Percentiles rank a stretch among this genome's conserved stretches.
These are phyloP conservation scores for Lachancea lanzarotensis DNA, from an alignment of 805 yeast species.

Conservation along the genomic window DNA sequence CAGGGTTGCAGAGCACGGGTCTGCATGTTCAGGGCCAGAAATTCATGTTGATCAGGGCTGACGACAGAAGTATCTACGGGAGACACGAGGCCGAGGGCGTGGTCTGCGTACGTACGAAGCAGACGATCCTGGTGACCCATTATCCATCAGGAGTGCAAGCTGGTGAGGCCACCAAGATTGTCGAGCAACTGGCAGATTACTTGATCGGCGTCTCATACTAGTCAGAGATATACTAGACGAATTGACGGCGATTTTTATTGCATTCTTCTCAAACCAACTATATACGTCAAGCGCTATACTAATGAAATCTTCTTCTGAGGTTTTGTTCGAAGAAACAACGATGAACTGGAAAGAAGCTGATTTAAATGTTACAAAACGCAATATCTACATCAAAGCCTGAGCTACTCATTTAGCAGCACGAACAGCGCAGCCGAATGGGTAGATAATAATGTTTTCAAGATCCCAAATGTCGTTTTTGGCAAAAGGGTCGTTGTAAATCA, in stretches of 20 bases:
- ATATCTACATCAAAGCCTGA: not conserved
- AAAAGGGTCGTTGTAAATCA: constrained; percentile 59
- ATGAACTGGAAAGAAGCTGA: no score
- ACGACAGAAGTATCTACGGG: constrained; percentile 89
- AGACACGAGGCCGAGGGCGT: constrained; percentile 86
- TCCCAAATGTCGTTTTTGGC: constrained; percentile 72
- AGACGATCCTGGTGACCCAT: constrained; percentile 89
- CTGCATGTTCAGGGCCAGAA: constrained; percentile 79
- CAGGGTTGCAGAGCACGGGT: constrained; percentile 76
- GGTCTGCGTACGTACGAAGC: constrained; percentile 86
- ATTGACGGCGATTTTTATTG: no score
- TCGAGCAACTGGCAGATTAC: constrained; percentile 93
- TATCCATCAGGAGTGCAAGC: constrained; percentile 88
- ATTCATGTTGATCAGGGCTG: constrained; percentile 83
- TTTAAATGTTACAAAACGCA: not conserved
- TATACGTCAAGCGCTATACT: no score
- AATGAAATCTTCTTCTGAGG: no score
- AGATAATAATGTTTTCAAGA: constrained; percentile 49
- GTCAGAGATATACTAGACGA: not conserved
- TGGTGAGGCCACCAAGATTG: constrained; percentile 91
- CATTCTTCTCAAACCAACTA: no score
- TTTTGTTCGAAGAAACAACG: no score
- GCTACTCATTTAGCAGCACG: constrained; percentile 33
- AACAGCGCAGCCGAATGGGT: constrained; percentile 46
- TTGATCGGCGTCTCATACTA: constrained; percentile 80